Conservation (phyloP, 345 rosid genomes). For the Heritiera littoralis region DNA sequence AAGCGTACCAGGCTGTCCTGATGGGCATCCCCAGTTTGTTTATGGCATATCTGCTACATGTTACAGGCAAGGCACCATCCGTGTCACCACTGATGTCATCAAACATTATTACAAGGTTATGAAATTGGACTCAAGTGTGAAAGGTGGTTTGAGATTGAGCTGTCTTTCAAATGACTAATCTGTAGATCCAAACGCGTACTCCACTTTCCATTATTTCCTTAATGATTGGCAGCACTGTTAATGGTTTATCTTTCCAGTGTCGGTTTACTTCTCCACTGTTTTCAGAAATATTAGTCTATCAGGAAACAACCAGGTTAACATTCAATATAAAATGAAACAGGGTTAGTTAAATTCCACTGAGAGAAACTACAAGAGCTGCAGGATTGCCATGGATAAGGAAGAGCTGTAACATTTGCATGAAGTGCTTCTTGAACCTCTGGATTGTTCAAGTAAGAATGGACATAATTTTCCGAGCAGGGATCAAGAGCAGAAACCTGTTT, state of each 20-base stretch:
- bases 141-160: neutral
- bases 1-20: conserved; percentile 23
- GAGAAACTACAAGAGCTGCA: conserved; percentile 21
- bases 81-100: conserved; percentile 29
- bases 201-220: conserved; percentile 26
- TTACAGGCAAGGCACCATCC: conserved; percentile 27
- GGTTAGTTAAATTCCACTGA: neutral
- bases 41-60: conserved; percentile 23
- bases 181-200: conserved; percentile 20
- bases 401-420: conserved; percentile 25
- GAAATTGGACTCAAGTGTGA: neutral
- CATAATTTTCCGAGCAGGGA: conserved; percentile 24
- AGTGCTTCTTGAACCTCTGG: conserved; percentile 30
- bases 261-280: conserved; percentile 26
- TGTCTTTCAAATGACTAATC: neutral
- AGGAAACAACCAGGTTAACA: neutral
- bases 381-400: conserved; percentile 33
- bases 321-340: neutral
- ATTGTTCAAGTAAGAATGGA: conserved; percentile 22
- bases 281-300: neutral
- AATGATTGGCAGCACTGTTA: conserved; percentile 28
- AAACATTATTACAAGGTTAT: neutral
- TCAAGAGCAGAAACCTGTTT: conserved; percentile 20
- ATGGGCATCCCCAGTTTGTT: conserved; percentile 6
- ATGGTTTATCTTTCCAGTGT: conserved; percentile 24